Base-by-base conservation (phyloP, 306 rosid species). In the Begonia masoniana region DNA sequence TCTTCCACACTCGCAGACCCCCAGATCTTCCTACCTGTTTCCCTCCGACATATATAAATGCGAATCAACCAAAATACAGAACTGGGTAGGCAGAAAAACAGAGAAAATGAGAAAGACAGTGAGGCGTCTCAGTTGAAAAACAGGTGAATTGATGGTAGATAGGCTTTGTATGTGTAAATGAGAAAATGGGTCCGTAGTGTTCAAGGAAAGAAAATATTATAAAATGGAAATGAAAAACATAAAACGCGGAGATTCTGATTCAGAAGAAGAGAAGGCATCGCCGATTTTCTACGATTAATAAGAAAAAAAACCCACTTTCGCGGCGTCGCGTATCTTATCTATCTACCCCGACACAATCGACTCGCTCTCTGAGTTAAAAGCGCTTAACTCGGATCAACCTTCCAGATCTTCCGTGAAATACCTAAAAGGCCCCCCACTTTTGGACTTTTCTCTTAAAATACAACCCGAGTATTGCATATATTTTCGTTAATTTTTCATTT, bases 301-400 rank as follows among this genome's bases (percentile, higher is more conserved):
- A n/a, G 16, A 73, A 62, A 72, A 23, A 73, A 62, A 72, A 62
- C 82, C 67, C 82, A 57, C 75, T 31, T 59, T 68, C 95, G 79
- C 57, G 78, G 76, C 77, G 76, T 84, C 95, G 87, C 95, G 63
- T 88, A 74, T 79, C 74, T 56, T 41, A 68, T 71, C 78, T 47
- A 41, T 71, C 78, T 52, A 31, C 57, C 56, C 12, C 45, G 36
- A 50, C 62, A 50, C 62, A 17, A 61, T 8, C 24, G 14, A n/a
- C 15, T 54, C 10, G 17, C 8, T 11, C 9, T 49, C 3, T 14
- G 51, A 45, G 49, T 45, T 41, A 47, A n/a, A n/a, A 15, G 56
- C 12, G n/a, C 13, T 43, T 12, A 6, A 13, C 43, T 55, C 41
- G 15, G 13, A 45, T 45, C 36, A n/a, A 6, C 36, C 36, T 4